Evolutionary conservation across 2,329 filamentous ascomycete genomes (phyloP), one percentile per base, ranked within the genome.

Genomic region (Dothiorella sarmentorum): DNA sequence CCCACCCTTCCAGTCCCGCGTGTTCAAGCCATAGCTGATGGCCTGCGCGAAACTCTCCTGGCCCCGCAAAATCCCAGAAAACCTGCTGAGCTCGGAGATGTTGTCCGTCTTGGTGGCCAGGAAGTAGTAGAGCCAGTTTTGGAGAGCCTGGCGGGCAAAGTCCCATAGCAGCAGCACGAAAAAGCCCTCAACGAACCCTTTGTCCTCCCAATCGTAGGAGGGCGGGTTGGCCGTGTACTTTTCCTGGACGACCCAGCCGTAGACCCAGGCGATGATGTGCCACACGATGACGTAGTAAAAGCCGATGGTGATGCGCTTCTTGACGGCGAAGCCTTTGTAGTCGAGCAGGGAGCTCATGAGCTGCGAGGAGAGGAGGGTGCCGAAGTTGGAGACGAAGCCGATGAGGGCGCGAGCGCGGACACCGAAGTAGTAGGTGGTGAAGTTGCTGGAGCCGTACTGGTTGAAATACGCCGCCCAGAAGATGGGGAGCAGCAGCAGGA

Each of bases 51-150:
- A 78, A 59, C 74, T 76, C 61, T 78, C 76, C 43, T 78, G 75
- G 0, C 76, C 76, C 7, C 76, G 67, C 4, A 79, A 62, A 17
- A 77, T 73, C 44, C 76, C 76, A 6, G 75, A 72, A 15, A 76
- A 73, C 1, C 76, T 71, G 43, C 63, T 66, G 17, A 81, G 67
- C 61, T 84, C 80, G 0, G 80, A 80, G 59, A 83, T 82, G 51
- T 82, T 82, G 55, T 83, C 78, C 0, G 80, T 82, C 70, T 78
- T 82, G 4, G 77, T 81, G 0, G 80, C 78, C 1, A 84, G 69
- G 17, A 84, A 69, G 62, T 82, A 83, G 61, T 83, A 83, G 0
- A 83, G 70, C 78, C 79, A 83, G 56, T 82, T 83, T 65, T 83
- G 80, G 18, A 82, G 65, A 0, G 78, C 71, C 63, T 84, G 80